A percentile compares a stretch with the other conserved stretches of the same genome.
phyloP scores from a whole-genome alignment of 129 eudicot genomes.

The Rutidosis leptorrhynchoides region DNA sequence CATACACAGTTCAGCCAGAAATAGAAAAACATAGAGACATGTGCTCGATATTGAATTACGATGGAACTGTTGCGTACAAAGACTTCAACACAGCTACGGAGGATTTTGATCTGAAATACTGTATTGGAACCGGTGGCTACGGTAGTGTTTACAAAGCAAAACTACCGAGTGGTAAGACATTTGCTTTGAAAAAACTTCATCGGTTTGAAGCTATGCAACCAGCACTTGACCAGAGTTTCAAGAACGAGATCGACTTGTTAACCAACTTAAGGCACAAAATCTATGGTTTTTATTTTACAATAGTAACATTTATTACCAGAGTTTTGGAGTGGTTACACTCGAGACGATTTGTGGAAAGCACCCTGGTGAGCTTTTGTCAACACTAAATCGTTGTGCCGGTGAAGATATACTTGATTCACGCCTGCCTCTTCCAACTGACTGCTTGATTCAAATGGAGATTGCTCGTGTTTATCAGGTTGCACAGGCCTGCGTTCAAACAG shows the following conservation, averaged over 20 bases:
- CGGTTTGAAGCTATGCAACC: slow-evolving; percentile 27
- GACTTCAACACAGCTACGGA: slow-evolving; percentile 37
- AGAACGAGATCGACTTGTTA: slow-evolving; percentile 30
- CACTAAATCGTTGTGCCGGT: not conserved
- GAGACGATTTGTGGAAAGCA: slow-evolving; percentile 28
- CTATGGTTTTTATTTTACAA: slow-evolving; percentile 32
- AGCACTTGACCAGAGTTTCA: slow-evolving; percentile 23
- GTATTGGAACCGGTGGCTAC: slow-evolving; percentile 43
- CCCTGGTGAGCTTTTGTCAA: slow-evolving; percentile 23
- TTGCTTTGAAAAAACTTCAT: slow-evolving; percentile 42
- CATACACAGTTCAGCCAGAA: not conserved
- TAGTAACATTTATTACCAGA: slow-evolving; percentile 14
- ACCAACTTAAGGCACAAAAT: slow-evolving; percentile 33
- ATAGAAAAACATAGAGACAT: slow-evolving; percentile 21
- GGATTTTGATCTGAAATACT: slow-evolving; percentile 36
- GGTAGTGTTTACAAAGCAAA: slow-evolving; percentile 37
- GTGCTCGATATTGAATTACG: slow-evolving; percentile 20
- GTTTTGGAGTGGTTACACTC: slow-evolving; percentile 29
- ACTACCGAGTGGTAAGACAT: slow-evolving; percentile 29
- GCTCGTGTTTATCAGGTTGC: slow-evolving; percentile 27
- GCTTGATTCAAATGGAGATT: no score
- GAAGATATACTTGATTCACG: slow-evolving; percentile 27
- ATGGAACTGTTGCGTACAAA: slow-evolving; percentile 31
- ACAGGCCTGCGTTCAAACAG: slow-evolving; percentile 16
- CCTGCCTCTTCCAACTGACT: no score